phyloP scores from a whole-genome alignment of 164 flowering plant genomes.

The Malania oleifera region DNA sequence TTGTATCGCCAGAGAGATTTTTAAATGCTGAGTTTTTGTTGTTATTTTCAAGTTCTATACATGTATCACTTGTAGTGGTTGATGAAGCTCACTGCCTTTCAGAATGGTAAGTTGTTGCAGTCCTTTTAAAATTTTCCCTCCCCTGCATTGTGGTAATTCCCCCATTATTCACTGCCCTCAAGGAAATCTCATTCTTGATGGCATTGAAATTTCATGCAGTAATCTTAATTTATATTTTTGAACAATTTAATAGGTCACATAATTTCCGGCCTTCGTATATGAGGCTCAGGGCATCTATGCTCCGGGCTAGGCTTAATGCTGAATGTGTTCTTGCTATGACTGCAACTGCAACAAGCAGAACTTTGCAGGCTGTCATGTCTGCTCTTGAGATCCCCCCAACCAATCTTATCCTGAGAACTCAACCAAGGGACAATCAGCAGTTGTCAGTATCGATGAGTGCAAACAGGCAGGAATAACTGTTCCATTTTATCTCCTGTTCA shows the following conservation, averaged over 20 bases:
- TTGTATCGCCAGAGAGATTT: slow-evolving; percentile 95
- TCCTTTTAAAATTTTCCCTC: not conserved
- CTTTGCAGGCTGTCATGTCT: slow-evolving; percentile 62
- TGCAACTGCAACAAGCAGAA: slow-evolving; percentile 83
- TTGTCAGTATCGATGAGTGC: slow-evolving; percentile 61
- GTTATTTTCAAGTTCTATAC: slow-evolving; percentile 36
- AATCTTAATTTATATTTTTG: no score
- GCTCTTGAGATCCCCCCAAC: slow-evolving; percentile 70
- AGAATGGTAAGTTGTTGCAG: slow-evolving; percentile 66
- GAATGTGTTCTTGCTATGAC: slow-evolving; percentile 94
- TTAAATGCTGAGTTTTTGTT: slow-evolving; percentile 71
- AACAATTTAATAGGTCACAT: slow-evolving; percentile 70
- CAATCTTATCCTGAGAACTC: slow-evolving; percentile 62
- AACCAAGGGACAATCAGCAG: slow-evolving; percentile 67
- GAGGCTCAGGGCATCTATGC: slow-evolving; percentile 86
- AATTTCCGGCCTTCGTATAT: slow-evolving; percentile 94
- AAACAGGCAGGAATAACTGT: slow-evolving; percentile 49
- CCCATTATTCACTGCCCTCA: not conserved
- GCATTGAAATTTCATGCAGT: no score
- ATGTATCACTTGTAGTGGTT: slow-evolving; percentile 80
- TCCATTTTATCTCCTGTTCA: not conserved
- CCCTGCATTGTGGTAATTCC: not conserved
- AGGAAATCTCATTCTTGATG: no score
- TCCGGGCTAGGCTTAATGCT: slow-evolving; percentile 56
- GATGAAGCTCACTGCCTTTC: slow-evolving; percentile 99